Percentiles rank a stretch among this genome's conserved stretches.
Conservation (phyloP, 2,329 filamentous ascomycete genomes). For the Scytalidium lignicola region DNA sequence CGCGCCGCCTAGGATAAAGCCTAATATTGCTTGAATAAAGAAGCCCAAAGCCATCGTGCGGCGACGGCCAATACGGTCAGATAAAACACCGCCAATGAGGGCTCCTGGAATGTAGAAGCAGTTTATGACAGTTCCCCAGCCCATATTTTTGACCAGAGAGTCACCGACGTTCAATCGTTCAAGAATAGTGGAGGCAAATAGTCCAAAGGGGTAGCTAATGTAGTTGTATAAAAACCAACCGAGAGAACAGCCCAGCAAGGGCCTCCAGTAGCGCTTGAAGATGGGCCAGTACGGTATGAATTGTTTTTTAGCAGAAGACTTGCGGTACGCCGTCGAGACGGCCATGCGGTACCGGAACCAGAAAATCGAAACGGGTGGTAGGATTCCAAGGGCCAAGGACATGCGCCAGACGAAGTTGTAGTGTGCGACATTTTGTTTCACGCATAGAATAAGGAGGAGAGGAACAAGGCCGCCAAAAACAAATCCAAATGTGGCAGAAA, state of each 20-base stretch:
- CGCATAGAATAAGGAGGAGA: slow-evolving; percentile 44
- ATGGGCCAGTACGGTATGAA: slow-evolving; percentile 41
- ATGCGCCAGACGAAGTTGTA: slow-evolving; percentile 43
- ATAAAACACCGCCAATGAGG: slow-evolving; percentile 41
- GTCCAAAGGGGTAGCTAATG: slow-evolving; percentile 48
- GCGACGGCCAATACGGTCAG: slow-evolving; percentile 43
- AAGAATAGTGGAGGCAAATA: slow-evolving; percentile 50
- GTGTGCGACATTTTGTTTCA: slow-evolving; percentile 36
- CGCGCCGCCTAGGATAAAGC: slow-evolving; percentile 45
- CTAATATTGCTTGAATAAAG: slow-evolving; percentile 37
- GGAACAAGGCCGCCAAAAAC: slow-evolving; percentile 44
- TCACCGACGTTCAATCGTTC: slow-evolving; percentile 34
- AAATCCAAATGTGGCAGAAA: slow-evolving; percentile 46
- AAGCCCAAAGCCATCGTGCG: slow-evolving; percentile 48
- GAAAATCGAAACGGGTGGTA: slow-evolving; percentile 45
- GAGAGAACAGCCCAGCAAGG: slow-evolving; percentile 41
- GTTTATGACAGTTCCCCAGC: slow-evolving; percentile 43
- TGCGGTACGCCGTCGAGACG: slow-evolving; percentile 44
- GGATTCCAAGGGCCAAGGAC: slow-evolving; percentile 42
- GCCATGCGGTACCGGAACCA: slow-evolving; percentile 48
- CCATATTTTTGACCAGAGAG: slow-evolving; percentile 37
- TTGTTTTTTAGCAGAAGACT: slow-evolving; percentile 40
- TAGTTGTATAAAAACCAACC: slow-evolving; percentile 52
- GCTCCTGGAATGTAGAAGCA: slow-evolving; percentile 46
- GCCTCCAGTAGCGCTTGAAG: slow-evolving; percentile 43